Base-by-base conservation (phyloP, 306 rosid genomes). In the Styphnolobium japonicum region DNA sequence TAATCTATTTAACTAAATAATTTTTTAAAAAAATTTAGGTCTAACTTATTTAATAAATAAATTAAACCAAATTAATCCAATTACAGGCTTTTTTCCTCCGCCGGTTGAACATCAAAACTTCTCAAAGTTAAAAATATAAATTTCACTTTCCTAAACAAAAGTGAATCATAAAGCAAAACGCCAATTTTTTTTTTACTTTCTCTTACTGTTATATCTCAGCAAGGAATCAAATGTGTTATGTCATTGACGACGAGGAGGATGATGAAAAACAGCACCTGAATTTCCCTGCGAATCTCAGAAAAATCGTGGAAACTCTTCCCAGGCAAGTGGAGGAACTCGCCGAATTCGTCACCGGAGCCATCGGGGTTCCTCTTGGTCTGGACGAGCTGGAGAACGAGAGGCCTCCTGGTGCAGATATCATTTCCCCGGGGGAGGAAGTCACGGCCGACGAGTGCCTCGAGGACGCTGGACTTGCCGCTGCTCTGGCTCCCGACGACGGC, bases 391-490 rank as follows among this genome's bases (percentile, higher is more conserved):
- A 95, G 97, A 37, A 95, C 94, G 31, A 95, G 94, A 0, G 98
- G 98, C 57, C 98, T 82, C 77, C 98, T 86, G 10, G 98, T 91
- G 66, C 98, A 95, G 80, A 95, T 91, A 7, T 92, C 98, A 25
- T 87, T 84, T 52, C 98, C 98, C 27, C 98, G 86, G 0, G 98
- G 98, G 73, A 95, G 87, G 85, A 95, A 95, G 84, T 95, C 98
- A 10, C 98, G 96, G 29, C 98, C 98, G 39, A 92, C 97, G 10
- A 95, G 93, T 14, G 98, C 87, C 82, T 93, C 98, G 14, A 95
- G 97, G 73, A 95, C 98, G 85, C 98, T 95, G 33, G 98, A 95
- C 92, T 95, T 95, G 77, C 98, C 98, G 81, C 98, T 95, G 73
- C 98, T 95, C 84, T 95, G 98, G 81, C 98, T 92, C 5, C 98